Evolutionary conservation across 805 yeast genomes (phyloP), one percentile per base, ranked within the genome.

Genomic region (Yamadazyma tumulicola): DNA sequence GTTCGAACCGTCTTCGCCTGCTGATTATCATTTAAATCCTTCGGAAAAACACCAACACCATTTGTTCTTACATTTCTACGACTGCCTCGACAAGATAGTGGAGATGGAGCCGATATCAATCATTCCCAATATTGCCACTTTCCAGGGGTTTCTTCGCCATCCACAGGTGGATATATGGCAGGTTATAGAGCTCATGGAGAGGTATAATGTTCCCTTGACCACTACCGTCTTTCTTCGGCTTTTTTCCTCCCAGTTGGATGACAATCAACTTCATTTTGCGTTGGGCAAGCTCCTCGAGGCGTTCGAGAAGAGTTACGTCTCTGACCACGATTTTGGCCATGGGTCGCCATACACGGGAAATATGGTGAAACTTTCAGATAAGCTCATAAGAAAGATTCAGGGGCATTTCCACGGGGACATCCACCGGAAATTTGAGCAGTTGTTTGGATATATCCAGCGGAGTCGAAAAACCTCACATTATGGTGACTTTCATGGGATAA

Each of bases 121-220:
- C 11, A 35, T 20, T 3, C 46, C 55, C n/a, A 51, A 53, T 29
- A 34, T 42, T 6, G 35, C 38, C 7, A 51, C 59, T 6, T 43
- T 47, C 24, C n/a, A n/a, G n/a, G n/a, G n/a, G n/a, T n/a, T n/a
- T n/a, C n/a, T n/a, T n/a, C n/a, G n/a, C n/a, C n/a, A n/a, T n/a
- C n/a, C n/a, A n/a, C n/a, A n/a, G n/a, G n/a, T n/a, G n/a, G n/a
- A n/a, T n/a, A n/a, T n/a, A n/a, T n/a, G n/a, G n/a, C n/a, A n/a
- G n/a, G 41, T 22, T 43, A 45, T 38, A 44, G 53, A 33, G 24
- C 29, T 8, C 19, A 38, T 18, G 17, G 24, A 26, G 17, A 30
- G 12, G n/a, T 50, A 45, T 29, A 41, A 41, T n/a, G 32, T 63
- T 8, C 69, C 69, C 1, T 35, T 57, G 8, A 55, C 65, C n/a